phyloP scores from a whole-genome alignment of 2,329 filamentous ascomycete species.

The Zasmidium angulare region DNA sequence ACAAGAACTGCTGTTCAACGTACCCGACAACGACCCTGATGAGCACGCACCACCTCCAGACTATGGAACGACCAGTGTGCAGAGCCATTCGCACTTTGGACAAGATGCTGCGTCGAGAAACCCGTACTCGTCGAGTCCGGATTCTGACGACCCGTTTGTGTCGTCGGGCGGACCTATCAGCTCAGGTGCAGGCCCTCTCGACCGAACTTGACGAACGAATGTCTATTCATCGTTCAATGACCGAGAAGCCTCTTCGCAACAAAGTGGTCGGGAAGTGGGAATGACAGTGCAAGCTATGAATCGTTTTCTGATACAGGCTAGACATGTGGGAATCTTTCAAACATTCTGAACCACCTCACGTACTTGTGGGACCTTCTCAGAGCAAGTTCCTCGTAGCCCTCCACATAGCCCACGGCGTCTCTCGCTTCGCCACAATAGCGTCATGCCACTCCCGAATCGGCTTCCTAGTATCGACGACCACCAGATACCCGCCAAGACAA shows the following conservation, averaged over 20 bases:
- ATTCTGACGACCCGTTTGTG: background rate
- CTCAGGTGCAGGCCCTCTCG: background rate
- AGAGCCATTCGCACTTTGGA: background rate
- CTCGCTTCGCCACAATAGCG: slow-evolving; percentile 19
- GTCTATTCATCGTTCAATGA: too few species aligned
- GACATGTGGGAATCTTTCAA: too few species aligned
- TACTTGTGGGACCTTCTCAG: slow-evolving; percentile 6
- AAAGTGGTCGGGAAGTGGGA: too few species aligned
- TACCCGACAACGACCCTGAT: background rate
- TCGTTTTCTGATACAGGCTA: too few species aligned
- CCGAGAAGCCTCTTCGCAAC: too few species aligned
- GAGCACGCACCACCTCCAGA: background rate
- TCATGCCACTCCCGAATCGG: slow-evolving; percentile 21
- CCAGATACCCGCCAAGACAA: slow-evolving; percentile 25
- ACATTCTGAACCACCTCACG: too few species aligned
- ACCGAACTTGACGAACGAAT: too few species aligned
- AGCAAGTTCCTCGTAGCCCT: slow-evolving; percentile 23
- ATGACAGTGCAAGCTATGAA: too few species aligned
- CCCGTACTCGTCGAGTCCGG: background rate
- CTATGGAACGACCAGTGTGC: background rate
- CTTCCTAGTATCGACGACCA: slow-evolving; percentile 26
- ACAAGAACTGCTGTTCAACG: slow-evolving; percentile 39
- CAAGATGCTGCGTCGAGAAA: background rate
- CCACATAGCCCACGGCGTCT: slow-evolving; percentile 24
- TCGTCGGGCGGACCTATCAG: background rate